phyloP scores from a whole-genome alignment of 805 yeast species.

The Saturnispora mendoncae region DNA sequence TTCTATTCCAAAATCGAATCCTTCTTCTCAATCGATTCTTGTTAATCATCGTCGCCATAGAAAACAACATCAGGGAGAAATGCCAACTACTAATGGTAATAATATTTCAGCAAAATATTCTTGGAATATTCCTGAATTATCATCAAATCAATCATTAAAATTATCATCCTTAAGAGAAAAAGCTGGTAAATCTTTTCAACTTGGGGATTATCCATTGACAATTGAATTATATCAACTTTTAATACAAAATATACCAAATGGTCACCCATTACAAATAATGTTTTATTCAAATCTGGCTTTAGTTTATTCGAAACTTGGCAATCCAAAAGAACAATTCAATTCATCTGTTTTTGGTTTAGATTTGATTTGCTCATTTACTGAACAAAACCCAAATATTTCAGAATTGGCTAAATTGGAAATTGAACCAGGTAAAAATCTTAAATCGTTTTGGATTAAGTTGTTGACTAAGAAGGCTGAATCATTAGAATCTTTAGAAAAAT shows the following conservation, averaged over 20 bases:
- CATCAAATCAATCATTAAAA: conserved; percentile 23
- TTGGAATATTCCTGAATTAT: conserved; percentile 17
- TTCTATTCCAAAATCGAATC: not conserved
- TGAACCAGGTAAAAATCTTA: conserved; percentile 46
- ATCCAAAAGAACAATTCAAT: conserved; percentile 43
- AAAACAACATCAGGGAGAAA: not conserved
- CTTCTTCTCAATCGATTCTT: conserved; percentile 1
- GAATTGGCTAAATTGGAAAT: conserved; percentile 23
- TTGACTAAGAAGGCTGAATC: conserved; percentile 71
- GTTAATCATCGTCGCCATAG: not conserved
- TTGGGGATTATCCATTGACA: conserved; percentile 78
- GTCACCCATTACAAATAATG: conserved; percentile 58
- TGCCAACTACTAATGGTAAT: not conserved
- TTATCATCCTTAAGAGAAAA: conserved; percentile 41
- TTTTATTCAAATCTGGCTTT: conserved; percentile 70
- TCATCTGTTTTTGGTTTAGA: conserved; percentile 38
- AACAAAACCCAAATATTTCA: conserved; percentile 12
- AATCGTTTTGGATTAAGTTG: conserved; percentile 68
- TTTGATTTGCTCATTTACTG: conserved; percentile 31
- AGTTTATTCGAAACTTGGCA: conserved; percentile 60
- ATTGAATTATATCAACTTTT: conserved; percentile 47
- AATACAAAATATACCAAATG: conserved; percentile 42
- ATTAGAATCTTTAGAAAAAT: conserved; percentile 69
- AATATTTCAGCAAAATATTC: conserved; percentile 4
- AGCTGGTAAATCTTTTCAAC: conserved; percentile 57